A percentile compares a stretch with the other conserved stretches of the same genome.
Conservation (phyloP, 2,329 filamentous ascomycete genomes). For the Colletotrichum theobromicola region DNA sequence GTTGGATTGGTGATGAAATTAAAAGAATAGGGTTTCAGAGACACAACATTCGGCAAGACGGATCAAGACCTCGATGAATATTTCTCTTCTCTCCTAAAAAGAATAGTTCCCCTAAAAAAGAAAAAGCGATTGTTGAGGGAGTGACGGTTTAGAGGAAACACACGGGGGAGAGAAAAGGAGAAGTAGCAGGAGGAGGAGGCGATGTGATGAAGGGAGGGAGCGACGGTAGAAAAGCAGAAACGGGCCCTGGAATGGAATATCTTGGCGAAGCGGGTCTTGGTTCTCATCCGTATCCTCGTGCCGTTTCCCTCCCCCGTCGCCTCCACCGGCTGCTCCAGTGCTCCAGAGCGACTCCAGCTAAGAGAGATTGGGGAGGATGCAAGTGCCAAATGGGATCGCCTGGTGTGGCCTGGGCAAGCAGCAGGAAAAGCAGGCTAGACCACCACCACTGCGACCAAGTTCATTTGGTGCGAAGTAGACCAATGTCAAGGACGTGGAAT, state of each 20-base stretch:
- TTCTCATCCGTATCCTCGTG: background rate
- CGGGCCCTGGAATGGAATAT: slow-evolving; percentile 14
- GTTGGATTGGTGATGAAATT: slow-evolving; percentile 9
- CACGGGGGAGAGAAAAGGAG: background rate
- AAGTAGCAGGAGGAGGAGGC: background rate
- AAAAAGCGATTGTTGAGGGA: slow-evolving; percentile 20
- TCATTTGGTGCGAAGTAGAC: too few species aligned
- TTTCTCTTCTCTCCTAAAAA: background rate
- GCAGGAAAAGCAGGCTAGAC: background rate
- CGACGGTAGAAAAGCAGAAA: slow-evolving; percentile 21
- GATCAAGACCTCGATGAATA: background rate
- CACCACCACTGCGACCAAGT: too few species aligned
- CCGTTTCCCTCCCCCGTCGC: background rate
- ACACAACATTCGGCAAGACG: background rate
- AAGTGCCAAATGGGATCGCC: slow-evolving; percentile 8
- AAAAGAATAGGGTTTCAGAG: slow-evolving; percentile 11
- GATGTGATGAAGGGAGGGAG: background rate
- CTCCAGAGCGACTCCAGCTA: background rate
- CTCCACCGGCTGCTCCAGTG: background rate
- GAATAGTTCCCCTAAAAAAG: background rate
- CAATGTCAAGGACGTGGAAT: background rate
- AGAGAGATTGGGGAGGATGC: background rate
- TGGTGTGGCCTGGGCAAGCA: background rate
- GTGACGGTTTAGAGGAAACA: slow-evolving; percentile 21
- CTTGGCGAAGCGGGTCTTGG: background rate